Conservation (phyloP, 2,329 filamentous ascomycete species). For the Neonectria neomacrospora region DNA sequence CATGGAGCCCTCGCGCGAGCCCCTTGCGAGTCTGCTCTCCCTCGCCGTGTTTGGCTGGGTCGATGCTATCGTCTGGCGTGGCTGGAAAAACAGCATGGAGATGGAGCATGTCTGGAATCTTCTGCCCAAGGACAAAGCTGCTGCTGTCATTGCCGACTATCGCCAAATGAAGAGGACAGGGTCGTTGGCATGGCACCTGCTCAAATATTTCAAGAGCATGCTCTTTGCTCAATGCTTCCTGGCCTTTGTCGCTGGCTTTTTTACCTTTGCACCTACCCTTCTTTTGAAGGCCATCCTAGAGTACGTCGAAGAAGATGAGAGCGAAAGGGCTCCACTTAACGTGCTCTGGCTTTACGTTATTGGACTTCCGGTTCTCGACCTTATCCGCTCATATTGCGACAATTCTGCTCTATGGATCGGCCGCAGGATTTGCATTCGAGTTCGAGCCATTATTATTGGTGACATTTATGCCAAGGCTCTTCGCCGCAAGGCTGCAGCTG, state of each 20-base stretch:
- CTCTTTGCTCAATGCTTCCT: constrained; percentile 82
- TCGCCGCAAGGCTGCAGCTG: constrained; percentile 86
- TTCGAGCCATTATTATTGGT: constrained; percentile 94
- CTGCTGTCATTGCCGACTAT: constrained; percentile 81
- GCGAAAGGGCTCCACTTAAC: constrained; percentile 73
- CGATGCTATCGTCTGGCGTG: constrained; percentile 87
- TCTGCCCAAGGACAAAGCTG: constrained; percentile 87
- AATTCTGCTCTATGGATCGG: constrained; percentile 93
- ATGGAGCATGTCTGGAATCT: constrained; percentile 93
- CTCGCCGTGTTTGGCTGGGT: constrained; percentile 91
- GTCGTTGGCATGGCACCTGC: constrained; percentile 80
- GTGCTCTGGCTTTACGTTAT: constrained; percentile 97
- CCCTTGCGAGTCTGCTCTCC: constrained; percentile 88
- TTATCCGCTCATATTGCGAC: constrained; percentile 83
- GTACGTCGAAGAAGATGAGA: constrained; percentile 86
- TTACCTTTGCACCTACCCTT: constrained; percentile 92
- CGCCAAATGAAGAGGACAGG: constrained; percentile 86
- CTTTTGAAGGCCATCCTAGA: constrained; percentile 91
- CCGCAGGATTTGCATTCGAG: constrained; percentile 90
- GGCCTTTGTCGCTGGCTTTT: constrained; percentile 81
- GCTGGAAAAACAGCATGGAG: constrained; percentile 86
- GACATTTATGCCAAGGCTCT: constrained; percentile 98
- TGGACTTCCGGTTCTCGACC: constrained; percentile 84
- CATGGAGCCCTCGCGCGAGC: constrained; percentile 87
- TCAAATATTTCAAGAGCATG: constrained; percentile 83